phyloP scores from a whole-genome alignment of 495 filamentous ascomycete species.

The Tetracladium marchalianum region DNA sequence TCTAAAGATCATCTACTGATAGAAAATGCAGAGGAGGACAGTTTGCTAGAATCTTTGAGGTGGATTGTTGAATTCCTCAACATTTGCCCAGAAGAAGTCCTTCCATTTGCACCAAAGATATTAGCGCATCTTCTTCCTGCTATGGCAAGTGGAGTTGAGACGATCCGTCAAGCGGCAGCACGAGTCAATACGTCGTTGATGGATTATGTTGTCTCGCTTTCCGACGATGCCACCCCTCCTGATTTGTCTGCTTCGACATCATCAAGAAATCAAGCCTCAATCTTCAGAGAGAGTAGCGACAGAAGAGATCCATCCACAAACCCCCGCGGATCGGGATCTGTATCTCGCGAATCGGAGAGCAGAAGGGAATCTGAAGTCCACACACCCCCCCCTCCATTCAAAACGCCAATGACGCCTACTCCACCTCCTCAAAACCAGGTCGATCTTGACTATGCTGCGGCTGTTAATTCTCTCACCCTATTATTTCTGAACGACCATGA shows the following conservation, averaged over 20 bases:
- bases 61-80: constrained; percentile 98
- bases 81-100: constrained; percentile 95
- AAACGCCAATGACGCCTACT: constrained; percentile 36
- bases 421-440: constrained; percentile 39
- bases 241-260: constrained; percentile 31
- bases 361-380: constrained; percentile 44
- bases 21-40: constrained; percentile 60
- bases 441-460: constrained; percentile 92
- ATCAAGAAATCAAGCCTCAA: constrained; percentile 38
- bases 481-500: constrained; percentile 96
- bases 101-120: constrained; percentile 86
- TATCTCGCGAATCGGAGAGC: constrained; percentile 40
- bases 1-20: constrained; percentile 15
- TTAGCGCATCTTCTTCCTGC: constrained; percentile 87
- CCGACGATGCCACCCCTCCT: constrained; percentile 56
- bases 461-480: constrained; percentile 89
- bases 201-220: constrained; percentile 82
- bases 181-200: constrained; percentile 83
- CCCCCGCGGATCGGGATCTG: constrained; percentile 40
- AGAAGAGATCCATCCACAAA: constrained; percentile 47
- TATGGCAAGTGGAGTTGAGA: constrained; percentile 83
- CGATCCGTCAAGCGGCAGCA: constrained; percentile 78
- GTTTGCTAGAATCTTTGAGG: constrained; percentile 77
- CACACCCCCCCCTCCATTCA: constrained; percentile 30
- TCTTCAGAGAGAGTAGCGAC: constrained; percentile 30